Evolutionary conservation across 495 filamentous ascomycete species (phyloP).

Genomic region (Penicillium pulvis): DNA sequence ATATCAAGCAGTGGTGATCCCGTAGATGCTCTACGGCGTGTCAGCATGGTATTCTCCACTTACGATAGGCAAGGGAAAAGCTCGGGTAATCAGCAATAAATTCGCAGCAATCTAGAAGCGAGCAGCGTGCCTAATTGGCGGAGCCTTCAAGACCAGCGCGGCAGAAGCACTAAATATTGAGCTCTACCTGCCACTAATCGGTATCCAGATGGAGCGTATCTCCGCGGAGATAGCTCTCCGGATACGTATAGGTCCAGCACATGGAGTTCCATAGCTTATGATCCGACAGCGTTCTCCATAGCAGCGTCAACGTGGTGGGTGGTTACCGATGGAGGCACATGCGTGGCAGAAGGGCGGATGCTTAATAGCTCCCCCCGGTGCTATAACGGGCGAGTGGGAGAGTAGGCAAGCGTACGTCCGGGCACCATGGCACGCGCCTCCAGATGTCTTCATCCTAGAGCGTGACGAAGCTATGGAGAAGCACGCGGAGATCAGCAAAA

Average conservation of each 20-base stretch:
- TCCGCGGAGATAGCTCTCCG: constrained; percentile 11
- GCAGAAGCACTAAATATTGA: constrained; percentile 14
- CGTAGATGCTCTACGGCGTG: constrained; percentile 21
- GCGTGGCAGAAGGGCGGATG: constrained; percentile 20
- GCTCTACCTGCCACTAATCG: constrained; percentile 13
- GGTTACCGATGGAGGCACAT: constrained; percentile 18
- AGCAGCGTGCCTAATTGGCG: constrained; percentile 14
- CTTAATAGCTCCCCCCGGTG: constrained; percentile 12
- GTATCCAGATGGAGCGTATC: constrained; percentile 16
- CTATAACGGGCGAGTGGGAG: no score
- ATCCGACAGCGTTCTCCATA: no score
- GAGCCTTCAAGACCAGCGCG: constrained; percentile 10
- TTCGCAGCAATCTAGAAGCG: constrained; percentile 13
- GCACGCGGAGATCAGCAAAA: constrained; percentile 6
- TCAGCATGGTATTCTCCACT: constrained; percentile 20
- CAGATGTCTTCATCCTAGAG: constrained; percentile 16
- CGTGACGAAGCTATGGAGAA: constrained; percentile 8
- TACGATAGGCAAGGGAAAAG: no score
- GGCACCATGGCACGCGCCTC: constrained; percentile 17
- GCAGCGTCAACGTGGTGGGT: neutral
- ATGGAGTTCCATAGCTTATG: no score
- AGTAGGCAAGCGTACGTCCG: constrained; percentile 20
- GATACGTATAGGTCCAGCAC: constrained; percentile 10
- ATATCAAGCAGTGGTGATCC: constrained; percentile 25
- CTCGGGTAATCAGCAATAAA: no score